These are phyloP conservation scores for Chlamydomonas applanata DNA, from an alignment of 139 green algal species.

Conservation along the genomic window DNA sequence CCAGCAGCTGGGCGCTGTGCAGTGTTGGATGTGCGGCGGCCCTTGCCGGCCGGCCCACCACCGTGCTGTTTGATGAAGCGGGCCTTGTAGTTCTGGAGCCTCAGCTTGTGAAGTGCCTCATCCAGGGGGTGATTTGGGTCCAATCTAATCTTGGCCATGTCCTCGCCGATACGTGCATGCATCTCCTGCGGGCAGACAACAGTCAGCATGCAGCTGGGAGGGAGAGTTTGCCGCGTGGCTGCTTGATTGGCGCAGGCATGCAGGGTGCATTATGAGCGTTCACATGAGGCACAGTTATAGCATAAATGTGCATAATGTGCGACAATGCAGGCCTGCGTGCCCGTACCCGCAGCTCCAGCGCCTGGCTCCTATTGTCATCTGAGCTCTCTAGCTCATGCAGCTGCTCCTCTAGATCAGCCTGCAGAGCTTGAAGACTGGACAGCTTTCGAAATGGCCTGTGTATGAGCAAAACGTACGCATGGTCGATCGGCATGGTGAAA, in stretches of 20 bases:
- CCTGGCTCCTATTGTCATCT: not conserved
- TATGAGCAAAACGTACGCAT: not conserved
- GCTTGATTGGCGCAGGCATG: too few species aligned
- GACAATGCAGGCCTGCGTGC: not conserved
- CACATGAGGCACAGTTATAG: not conserved
- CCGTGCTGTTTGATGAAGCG: not conserved
- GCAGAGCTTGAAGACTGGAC: slow-evolving; percentile 1
- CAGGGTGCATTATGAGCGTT: not conserved
- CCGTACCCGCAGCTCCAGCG: too few species aligned
- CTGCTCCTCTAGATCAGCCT: not conserved
- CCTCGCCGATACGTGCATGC: not conserved
- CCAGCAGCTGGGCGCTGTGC: too few species aligned
- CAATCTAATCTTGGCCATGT: slow-evolving; percentile 1
- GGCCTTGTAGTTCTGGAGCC: slow-evolving; percentile 15
- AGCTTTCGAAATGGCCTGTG: slow-evolving; percentile 12
- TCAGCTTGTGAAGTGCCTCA: slow-evolving; percentile 6
- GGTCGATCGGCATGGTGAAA: too few species aligned
- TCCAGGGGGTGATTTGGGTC: slow-evolving; percentile 6
- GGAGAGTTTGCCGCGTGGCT: too few species aligned
- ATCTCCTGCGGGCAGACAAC: slow-evolving; percentile 2
- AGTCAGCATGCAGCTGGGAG: too few species aligned
- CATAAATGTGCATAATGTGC: not conserved
- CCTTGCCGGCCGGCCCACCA: too few species aligned
- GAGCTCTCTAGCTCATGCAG: not conserved
- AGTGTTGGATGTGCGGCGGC: too few species aligned